Base-by-base conservation (phyloP, 1,284 basidiomycete species). In the Lentinula novae-zelandiae region DNA sequence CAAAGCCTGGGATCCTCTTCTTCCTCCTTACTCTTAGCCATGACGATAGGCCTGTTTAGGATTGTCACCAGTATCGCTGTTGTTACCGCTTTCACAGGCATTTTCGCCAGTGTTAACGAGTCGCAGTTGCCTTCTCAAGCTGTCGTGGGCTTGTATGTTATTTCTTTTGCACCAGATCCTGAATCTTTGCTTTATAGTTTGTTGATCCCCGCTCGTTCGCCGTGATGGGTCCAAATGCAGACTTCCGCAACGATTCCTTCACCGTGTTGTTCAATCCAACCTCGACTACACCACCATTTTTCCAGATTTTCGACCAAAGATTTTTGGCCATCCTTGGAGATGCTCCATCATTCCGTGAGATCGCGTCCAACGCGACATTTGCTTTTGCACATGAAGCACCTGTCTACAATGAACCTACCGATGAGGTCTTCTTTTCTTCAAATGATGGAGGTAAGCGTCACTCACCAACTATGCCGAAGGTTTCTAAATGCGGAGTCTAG, bases 331-430 rank as follows among this genome's bases (percentile, higher is more conserved):
- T 90, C 63, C 80, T 92, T 2, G 89, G 90, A 0, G 66, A 72
- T 6, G 73, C 75, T 42, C 82, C 90, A 2, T 80, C 81, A 0
- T 79, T 92, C 53, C 78, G 79, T 4, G 71, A 81, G 61, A 79
- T 92, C 22, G 82, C 85, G 0, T 79, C 78, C 1, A 82, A 84
- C 63, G 73, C 78, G 0, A 80, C 80, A 15, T 89, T 82, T 67
- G 83, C 86, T 0, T 83, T 90, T 64, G 89, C 89, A 22, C 90
- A 92, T 66, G 90, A 92, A 36, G 90, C 89, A 1, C 85, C 85
- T 0, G 78, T 90, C 1, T 90, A 85, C 72, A 72, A 81, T 9
- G 74, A 83, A 1, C 76, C 49, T 1, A 60, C 60, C 22, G 67
- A 70, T 58, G 64, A 66, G 38, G 53, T 69, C n/a, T 74, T 70